Conservation (phyloP, 495 filamentous ascomycete species). For the Tuber brumale region DNA sequence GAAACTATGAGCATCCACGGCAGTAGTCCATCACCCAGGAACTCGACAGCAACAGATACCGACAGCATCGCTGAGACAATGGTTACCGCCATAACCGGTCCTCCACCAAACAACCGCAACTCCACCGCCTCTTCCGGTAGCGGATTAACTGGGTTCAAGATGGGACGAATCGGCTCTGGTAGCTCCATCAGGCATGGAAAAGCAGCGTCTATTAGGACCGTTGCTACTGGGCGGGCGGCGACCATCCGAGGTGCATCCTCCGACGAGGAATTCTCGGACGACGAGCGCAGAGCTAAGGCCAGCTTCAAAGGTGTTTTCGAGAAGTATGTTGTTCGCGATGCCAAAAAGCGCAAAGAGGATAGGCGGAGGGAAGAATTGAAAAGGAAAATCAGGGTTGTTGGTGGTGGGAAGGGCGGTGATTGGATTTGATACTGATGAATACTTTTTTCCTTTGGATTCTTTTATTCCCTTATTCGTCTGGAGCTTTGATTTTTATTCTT, state of each 20-base stretch:
- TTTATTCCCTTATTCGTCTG: conserved; percentile 2
- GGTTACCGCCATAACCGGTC: not conserved
- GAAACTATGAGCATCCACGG: conserved; percentile 12
- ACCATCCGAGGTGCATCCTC: conserved; percentile 7
- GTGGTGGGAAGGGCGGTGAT: conserved; percentile 5
- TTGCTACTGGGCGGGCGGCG: conserved; percentile 10
- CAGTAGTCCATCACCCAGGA: conserved; percentile 1
- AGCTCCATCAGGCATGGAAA: conserved; percentile 19
- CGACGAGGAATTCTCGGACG: not conserved
- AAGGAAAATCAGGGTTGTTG: conserved; percentile 24
- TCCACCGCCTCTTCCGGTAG: conserved; percentile 13
- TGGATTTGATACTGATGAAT: conserved; percentile 1
- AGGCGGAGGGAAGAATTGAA: conserved; percentile 26
- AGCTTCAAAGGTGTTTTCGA: conserved; percentile 31
- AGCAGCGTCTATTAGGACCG: conserved; percentile 16
- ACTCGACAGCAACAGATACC: conserved; percentile 4
- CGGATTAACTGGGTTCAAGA: conserved; percentile 13
- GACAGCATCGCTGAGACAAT: conserved; percentile 7
- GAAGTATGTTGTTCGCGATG: conserved; percentile 23
- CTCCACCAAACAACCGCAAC: conserved; percentile 9
- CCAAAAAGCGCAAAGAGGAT: conserved; percentile 21
- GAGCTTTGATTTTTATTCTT: not conserved
- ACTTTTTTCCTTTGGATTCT: conserved; percentile 5
- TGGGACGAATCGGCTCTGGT: conserved; percentile 11
- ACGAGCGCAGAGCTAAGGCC: not conserved